Evolutionary conservation across 345 rosid species (phyloP).

Genomic region (Citrus inodora): DNA sequence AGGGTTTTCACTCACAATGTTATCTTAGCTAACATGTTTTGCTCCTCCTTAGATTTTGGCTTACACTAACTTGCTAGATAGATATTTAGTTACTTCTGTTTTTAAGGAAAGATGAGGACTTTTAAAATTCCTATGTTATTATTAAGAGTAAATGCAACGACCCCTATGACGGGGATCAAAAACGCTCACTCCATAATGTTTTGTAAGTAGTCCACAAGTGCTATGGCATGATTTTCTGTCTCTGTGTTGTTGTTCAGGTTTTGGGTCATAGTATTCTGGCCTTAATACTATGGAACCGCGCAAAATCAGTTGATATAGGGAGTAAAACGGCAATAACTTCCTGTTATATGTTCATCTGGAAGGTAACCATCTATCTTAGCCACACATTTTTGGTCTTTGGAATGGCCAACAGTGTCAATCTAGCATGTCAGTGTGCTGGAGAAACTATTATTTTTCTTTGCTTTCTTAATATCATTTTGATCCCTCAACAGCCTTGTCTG

Average conservation of each 20-base stretch:
- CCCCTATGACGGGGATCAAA: not conserved
- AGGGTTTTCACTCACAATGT: not conserved
- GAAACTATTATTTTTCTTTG: not conserved
- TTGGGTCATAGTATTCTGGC: constrained; percentile 70
- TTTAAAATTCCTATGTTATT: not conserved
- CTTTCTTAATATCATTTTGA: not conserved
- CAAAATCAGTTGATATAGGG: constrained; percentile 66
- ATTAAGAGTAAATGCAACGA: not conserved
- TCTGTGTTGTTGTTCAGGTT: constrained; percentile 39
- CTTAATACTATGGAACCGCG: constrained; percentile 60
- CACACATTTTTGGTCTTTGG: not conserved
- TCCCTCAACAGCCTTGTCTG: not conserved
- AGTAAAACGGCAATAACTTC: constrained; percentile 82
- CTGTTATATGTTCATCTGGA: constrained; percentile 96
- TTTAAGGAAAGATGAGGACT: too few relatives aligned
- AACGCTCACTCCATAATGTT: not conserved
- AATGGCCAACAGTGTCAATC: not conserved
- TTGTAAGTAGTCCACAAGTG: not conserved
- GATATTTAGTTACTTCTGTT: not conserved
- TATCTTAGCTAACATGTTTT: not conserved
- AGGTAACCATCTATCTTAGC: constrained; percentile 43
- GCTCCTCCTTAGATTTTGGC: not conserved
- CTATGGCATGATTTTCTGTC: not conserved
- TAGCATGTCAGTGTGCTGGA: not conserved
- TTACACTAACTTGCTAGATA: not conserved